A percentile compares a stretch with the other conserved stretches of the same genome.
These are phyloP conservation scores for Pseudopithomyces maydicus DNA, from an alignment of 2,329 filamentous ascomycete species.

Conservation along the genomic window DNA sequence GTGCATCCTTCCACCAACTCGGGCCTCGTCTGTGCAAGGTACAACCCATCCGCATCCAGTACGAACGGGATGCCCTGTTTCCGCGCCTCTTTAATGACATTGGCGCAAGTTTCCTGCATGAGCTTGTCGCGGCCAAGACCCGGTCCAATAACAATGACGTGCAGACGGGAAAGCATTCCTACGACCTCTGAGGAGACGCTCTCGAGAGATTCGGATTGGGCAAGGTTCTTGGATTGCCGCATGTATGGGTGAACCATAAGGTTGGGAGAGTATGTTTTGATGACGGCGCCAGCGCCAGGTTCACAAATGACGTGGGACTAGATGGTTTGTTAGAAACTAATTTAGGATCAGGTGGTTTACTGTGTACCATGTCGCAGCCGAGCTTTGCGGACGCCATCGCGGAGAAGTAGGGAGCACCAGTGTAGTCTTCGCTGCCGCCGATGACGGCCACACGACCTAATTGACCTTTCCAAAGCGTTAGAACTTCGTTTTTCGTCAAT, in stretches of 20 bases:
- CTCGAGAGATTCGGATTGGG: slow-evolving; percentile 61
- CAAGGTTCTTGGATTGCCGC: slow-evolving; percentile 71
- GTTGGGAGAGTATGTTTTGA: slow-evolving; percentile 97
- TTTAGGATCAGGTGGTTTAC: slow-evolving; percentile 4
- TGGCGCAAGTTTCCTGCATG: slow-evolving; percentile 85
- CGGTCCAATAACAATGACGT: slow-evolving; percentile 91
- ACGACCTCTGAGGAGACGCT: slow-evolving; percentile 72
- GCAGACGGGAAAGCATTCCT: slow-evolving; percentile 81
- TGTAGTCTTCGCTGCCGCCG: slow-evolving; percentile 94
- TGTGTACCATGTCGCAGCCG: slow-evolving; percentile 82
- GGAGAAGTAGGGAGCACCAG: slow-evolving; percentile 96
- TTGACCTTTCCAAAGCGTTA: slow-evolving; percentile 66
- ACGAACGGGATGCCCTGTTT: slow-evolving; percentile 77
- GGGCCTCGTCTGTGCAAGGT: slow-evolving; percentile 75
- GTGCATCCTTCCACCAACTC: slow-evolving; percentile 79
- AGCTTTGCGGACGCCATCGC: slow-evolving; percentile 93
- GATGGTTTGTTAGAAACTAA: slow-evolving; percentile 15
- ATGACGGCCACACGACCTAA: slow-evolving; percentile 91
- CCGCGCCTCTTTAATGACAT: slow-evolving; percentile 78
- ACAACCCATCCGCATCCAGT: slow-evolving; percentile 87
- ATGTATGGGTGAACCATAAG: slow-evolving; percentile 98
- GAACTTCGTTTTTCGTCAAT: background rate
- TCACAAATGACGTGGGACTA: slow-evolving; percentile 96
- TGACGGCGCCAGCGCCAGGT: slow-evolving; percentile 78
- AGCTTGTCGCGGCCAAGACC: slow-evolving; percentile 87